Base-by-base conservation (phyloP, 345 rosid species). In the Salix koriyanagi region DNA sequence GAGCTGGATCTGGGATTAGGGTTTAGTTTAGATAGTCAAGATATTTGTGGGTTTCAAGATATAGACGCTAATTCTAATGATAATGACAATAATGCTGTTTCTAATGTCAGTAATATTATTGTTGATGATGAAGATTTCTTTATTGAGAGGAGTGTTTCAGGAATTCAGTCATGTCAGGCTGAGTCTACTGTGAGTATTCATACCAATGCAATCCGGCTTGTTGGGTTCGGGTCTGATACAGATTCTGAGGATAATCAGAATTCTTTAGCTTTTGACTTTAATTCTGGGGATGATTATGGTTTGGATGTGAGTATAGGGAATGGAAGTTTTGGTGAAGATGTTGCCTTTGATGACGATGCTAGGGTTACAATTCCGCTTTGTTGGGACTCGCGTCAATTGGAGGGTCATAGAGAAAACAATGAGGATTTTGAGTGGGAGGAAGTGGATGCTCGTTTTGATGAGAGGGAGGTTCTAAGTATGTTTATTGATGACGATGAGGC, bases 401-500 rank as follows among this genome's bases (percentile, higher is more conserved):
- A 89, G 69, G 97, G 88, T 65, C 83, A 80, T 67, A 82, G 88
- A 44, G 90, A 84, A n/a, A 75, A 79, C 71, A 85, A 82, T 66
- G 98, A 91, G 79, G 95, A 94, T 64, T 87, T 88, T 7, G 99
- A 91, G 83, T 95, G 99, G 99, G 99, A 93, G 83, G 97, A 95
- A 82, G 94, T 94, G 52, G 91, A 89, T 81, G 94, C 82, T 64
- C 82, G 84, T 62, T 75, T 77, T n/a, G 94, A 91, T 73, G 96
- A 91, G 77, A 86, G 96, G 62, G 91, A 90, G 62, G 81, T 85
- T 70, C 77, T 87, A 52, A 93, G 84, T 64, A 83, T 87, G 83
- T 86, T 86, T 79, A 83, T 89, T 32, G 94, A 85, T 39, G 84
- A 89, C 68, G 93, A 86, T 67, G 91, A 88, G 75, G 87, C 86